Conservation (phyloP, 352 stramenopile genomes). For the Globisporangium barbulae region DNA sequence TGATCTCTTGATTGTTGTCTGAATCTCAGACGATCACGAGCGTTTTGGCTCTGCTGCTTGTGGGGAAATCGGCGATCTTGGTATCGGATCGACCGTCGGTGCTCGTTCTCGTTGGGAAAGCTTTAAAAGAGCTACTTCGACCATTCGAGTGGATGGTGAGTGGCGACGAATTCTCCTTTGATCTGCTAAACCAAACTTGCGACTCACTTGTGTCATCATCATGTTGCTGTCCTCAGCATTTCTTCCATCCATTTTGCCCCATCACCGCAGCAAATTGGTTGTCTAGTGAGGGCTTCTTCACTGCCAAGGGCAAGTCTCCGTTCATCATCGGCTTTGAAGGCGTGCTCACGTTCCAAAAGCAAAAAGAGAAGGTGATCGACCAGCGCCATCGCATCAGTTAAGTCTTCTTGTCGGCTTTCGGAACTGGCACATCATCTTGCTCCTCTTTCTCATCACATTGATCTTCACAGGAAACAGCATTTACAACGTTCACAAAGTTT, state of each 20-base stretch:
- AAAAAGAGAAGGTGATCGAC: constrained; percentile 35
- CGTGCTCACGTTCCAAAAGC: constrained; percentile 41
- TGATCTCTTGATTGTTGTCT: neutral
- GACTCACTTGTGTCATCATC: neutral
- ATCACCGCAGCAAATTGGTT: constrained; percentile 32
- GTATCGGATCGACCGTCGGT: constrained; percentile 44
- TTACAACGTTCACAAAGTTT: constrained; percentile 62
- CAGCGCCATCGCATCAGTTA: constrained; percentile 62
- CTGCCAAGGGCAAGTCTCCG: constrained; percentile 19
- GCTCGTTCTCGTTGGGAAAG: constrained; percentile 36
- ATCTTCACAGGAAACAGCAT: constrained; percentile 50
- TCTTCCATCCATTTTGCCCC: constrained; percentile 55
- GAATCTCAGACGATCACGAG: constrained; percentile 40
- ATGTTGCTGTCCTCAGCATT: constrained; percentile 27
- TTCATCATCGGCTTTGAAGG: constrained; percentile 60
- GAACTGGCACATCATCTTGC: neutral
- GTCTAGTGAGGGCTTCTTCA: constrained; percentile 33
- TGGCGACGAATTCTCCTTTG: neutral
- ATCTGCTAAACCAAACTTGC: neutral
- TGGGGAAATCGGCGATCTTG: constrained; percentile 52
- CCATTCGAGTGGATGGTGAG: constrained; percentile 61
- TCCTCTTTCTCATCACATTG: neutral
- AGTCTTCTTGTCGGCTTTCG: neutral
- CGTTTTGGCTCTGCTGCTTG: constrained; percentile 41
- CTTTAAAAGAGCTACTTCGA: constrained; percentile 34